Percentiles rank a stretch among this genome's conserved stretches.
These are phyloP conservation scores for Coccomyxa subellipsoidea DNA, from an alignment of 163 green algal genomes.

Conservation along the genomic window DNA sequence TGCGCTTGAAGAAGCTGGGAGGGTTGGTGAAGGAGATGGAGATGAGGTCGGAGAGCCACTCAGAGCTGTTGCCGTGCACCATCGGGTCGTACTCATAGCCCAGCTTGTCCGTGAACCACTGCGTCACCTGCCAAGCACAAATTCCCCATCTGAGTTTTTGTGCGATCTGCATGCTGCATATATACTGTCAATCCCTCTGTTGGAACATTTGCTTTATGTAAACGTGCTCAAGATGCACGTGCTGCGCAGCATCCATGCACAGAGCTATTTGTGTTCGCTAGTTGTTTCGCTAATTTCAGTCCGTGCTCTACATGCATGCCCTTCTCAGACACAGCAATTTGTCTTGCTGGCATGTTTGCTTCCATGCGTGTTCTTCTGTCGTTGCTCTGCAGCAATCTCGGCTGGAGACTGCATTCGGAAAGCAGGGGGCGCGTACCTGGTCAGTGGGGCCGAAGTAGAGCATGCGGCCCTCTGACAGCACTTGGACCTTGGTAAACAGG, in stretches of 20 bases:
- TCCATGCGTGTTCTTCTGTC: no score
- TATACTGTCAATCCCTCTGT: no score
- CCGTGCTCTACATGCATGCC: no score
- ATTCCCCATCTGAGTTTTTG: no score
- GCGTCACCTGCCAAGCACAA: slow-evolving; percentile 15
- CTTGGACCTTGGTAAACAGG: slow-evolving; percentile 55
- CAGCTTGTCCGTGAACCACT: slow-evolving; percentile 45
- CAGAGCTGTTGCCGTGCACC: slow-evolving; percentile 37
- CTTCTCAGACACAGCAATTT: no score
- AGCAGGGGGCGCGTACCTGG: background rate
- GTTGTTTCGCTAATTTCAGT: no score
- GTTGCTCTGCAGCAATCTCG: background rate
- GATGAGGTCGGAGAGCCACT: slow-evolving; percentile 66
- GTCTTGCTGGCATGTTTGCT: no score
- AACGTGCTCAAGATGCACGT: no score
- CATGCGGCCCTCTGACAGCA: slow-evolving; percentile 46
- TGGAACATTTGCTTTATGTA: no score
- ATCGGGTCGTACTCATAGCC: slow-evolving; percentile 48
- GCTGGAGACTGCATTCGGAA: background rate
- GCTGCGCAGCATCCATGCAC: no score
- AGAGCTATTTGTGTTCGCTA: no score
- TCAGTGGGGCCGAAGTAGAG: slow-evolving; percentile 45
- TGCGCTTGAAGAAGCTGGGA: slow-evolving; percentile 3
- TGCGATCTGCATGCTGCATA: no score
- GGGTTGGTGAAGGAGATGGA: slow-evolving; percentile 39